Conservation (phyloP, 805 yeast genomes). For the Metschnikowia lunata region DNA sequence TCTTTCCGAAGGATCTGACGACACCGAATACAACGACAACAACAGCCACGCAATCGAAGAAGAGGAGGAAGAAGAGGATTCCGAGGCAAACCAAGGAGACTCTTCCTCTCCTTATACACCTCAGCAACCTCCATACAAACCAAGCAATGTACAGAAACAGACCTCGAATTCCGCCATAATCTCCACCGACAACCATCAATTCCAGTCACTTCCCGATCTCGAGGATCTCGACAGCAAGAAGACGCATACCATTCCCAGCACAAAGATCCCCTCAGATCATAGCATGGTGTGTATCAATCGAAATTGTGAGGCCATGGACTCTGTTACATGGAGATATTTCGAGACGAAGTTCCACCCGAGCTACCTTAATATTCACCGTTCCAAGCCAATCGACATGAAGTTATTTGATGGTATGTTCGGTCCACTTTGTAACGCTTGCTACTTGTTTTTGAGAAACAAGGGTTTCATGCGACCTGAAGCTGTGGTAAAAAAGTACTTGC, state of each 20-base stretch:
- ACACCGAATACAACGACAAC: constrained; percentile 32
- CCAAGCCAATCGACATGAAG: constrained; percentile 36
- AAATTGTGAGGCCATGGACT: constrained; percentile 35
- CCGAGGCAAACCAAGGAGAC: constrained; percentile 24
- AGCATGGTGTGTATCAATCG: constrained; percentile 38
- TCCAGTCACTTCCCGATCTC: constrained; percentile 40
- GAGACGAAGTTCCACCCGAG: constrained; percentile 36
- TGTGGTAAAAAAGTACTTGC: constrained; percentile 42
- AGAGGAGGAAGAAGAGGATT: constrained; percentile 26
- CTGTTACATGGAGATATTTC: constrained; percentile 43
- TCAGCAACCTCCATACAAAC: constrained; percentile 37
- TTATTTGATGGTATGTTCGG: constrained; percentile 46
- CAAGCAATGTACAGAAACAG: constrained; percentile 6
- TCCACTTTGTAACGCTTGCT: constrained; percentile 45
- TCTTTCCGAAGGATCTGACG: constrained; percentile 33
- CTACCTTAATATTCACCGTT: constrained; percentile 34
- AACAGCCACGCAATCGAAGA: constrained; percentile 19
- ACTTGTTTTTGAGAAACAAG: constrained; percentile 37
- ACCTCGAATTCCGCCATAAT: constrained; percentile 8
- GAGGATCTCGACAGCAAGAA: constrained; percentile 43
- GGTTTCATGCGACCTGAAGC: constrained; percentile 45
- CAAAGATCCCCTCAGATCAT: constrained; percentile 36
- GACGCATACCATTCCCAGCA: constrained; percentile 38
- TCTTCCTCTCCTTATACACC: constrained; percentile 39
- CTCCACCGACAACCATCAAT: constrained; percentile 18